A percentile compares a stretch with the other conserved stretches of the same genome.
phyloP scores from a whole-genome alignment of 108 stramenopile species.

The Fistulifera pelliculosa region DNA sequence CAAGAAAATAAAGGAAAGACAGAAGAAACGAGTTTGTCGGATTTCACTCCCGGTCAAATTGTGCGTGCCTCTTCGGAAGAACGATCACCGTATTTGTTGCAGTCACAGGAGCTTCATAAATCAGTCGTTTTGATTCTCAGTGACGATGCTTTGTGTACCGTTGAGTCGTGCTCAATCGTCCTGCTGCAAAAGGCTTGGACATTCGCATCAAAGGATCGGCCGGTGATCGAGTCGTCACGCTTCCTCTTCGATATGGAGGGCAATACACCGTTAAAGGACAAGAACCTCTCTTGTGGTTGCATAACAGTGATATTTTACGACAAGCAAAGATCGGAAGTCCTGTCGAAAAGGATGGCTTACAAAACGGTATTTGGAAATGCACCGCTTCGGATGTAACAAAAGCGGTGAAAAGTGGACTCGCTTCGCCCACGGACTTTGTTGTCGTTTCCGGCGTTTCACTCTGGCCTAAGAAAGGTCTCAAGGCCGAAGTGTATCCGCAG shows the following conservation, averaged over 20 bases:
- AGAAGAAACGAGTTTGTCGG: no score
- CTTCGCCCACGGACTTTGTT: constrained; percentile 55
- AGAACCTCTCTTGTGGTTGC: constrained; percentile 59
- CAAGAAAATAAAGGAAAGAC: constrained; percentile 4
- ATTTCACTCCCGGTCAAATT: constrained; percentile 25
- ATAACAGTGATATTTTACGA: constrained; percentile 42
- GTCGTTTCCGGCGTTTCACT: constrained; percentile 44
- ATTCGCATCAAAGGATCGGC: constrained; percentile 21
- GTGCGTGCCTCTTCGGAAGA: constrained; percentile 47
- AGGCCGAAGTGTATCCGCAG: constrained; percentile 25
- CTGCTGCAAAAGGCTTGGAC: constrained; percentile 49
- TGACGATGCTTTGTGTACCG: constrained; percentile 45
- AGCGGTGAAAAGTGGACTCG: constrained; percentile 47
- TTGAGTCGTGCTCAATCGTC: constrained; percentile 72
- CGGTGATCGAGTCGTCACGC: constrained; percentile 14
- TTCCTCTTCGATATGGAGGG: constrained; percentile 71
- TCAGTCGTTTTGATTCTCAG: constrained; percentile 53
- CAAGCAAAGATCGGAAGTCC: constrained; percentile 43
- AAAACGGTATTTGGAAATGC: constrained; percentile 57
- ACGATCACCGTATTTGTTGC: constrained; percentile 55
- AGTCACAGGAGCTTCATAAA: constrained; percentile 76
- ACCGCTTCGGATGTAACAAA: constrained; percentile 42
- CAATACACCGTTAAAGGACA: constrained; percentile 58
- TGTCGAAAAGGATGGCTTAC: constrained; percentile 16
- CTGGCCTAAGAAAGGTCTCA: constrained; percentile 57